phyloP scores from a whole-genome alignment of 148 eudicot species.

The Vaccinium vitisidaea region DNA sequence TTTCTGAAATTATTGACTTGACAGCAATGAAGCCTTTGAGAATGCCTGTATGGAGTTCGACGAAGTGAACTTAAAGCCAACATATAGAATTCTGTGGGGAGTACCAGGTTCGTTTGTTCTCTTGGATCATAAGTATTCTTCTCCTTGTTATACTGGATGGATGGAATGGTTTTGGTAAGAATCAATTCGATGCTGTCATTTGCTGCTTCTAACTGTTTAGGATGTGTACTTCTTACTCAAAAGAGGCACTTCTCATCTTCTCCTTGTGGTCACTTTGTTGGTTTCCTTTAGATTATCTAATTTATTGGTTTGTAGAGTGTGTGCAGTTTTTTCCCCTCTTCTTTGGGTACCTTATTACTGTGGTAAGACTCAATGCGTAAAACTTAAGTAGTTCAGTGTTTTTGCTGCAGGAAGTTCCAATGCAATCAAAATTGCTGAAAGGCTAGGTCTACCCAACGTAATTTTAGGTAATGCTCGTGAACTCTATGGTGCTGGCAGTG shows the following conservation, averaged over 20 bases:
- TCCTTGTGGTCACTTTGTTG: not conserved
- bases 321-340: not conserved
- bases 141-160: not conserved
- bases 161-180: constrained; percentile 1
- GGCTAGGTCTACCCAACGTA: constrained; percentile 68
- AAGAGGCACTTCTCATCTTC: not conserved
- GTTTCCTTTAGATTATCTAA: not conserved
- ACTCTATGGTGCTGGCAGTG: constrained; percentile 82
- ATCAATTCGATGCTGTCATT: not conserved
- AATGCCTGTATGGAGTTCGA: constrained; percentile 99
- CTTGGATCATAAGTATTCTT: constrained; percentile 1
- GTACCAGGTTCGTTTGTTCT: constrained; percentile 68
- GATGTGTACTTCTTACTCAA: not conserved
- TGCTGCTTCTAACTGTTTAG: not conserved
- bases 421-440: constrained; percentile 93
- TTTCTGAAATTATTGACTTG: constrained; percentile 20
- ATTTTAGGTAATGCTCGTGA: constrained; percentile 66
- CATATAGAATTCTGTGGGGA: constrained; percentile 95
- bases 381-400: not conserved
- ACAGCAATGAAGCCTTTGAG: constrained; percentile 83
- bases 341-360: not conserved
- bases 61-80: constrained; percentile 93
- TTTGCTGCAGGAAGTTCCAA: constrained; percentile 81
- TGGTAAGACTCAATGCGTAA: not conserved
- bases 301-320: not conserved